Evolutionary conservation across 345 rosid genomes (phyloP).

Genomic region (Microcos paniculata): DNA sequence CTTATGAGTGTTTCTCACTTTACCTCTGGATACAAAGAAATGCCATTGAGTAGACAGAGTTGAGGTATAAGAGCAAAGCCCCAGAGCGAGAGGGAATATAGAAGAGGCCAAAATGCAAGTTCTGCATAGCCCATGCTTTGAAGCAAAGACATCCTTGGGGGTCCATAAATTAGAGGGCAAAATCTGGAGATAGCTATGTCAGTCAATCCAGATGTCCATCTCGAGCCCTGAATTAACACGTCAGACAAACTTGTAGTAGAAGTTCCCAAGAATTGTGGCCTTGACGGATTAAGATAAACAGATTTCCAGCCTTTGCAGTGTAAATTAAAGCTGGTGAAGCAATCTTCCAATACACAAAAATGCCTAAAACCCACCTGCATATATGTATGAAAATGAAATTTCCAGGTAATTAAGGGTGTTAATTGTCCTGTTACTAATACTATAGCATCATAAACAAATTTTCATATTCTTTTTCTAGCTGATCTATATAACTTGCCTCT

Average conservation of each 20-base stretch:
- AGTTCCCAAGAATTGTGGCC: constrained; percentile 42
- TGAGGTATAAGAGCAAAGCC: constrained; percentile 45
- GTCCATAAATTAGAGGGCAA: constrained; percentile 42
- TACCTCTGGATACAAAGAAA: constrained; percentile 45
- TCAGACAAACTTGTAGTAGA: constrained; percentile 27
- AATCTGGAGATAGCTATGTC: constrained; percentile 35
- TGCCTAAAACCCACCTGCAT: constrained; percentile 45
- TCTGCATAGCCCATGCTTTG: constrained; percentile 26
- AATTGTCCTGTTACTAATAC: not conserved
- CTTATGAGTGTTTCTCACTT: not conserved
- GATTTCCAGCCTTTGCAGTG: constrained; percentile 45
- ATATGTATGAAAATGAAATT: not conserved
- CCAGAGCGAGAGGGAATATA: constrained; percentile 27
- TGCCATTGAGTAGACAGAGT: constrained; percentile 37
- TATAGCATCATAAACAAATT: not conserved
- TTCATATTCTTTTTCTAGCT: not conserved
- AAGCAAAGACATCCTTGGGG: constrained; percentile 26
- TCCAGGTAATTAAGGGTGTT: not conserved
- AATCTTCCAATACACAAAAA: constrained; percentile 40
- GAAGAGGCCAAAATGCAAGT: constrained; percentile 19
- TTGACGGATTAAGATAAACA: constrained; percentile 26
- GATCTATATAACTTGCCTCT: constrained; percentile 22
- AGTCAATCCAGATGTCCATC: constrained; percentile 40
- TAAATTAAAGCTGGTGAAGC: constrained; percentile 33
- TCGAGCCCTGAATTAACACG: constrained; percentile 22